Evolutionary conservation across 768 basidiomycete genomes (phyloP), one percentile per base, ranked within the genome.

Genomic region (Cyclocybe aegerita): DNA sequence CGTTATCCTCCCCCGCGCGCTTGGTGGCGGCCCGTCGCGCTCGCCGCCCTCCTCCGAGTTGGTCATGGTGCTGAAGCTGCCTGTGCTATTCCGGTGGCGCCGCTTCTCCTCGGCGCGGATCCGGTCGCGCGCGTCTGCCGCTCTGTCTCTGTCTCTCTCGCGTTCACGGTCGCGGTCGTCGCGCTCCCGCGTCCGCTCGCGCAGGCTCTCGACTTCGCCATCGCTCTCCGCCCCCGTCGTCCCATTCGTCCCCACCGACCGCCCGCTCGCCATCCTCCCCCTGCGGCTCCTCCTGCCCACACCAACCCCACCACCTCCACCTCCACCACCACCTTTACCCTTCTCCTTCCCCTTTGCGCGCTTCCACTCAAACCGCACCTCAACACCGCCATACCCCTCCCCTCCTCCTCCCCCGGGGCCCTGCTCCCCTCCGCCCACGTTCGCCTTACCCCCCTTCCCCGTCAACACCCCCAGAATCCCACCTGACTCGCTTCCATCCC

Each of bases 361-460:
- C 59, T 78, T 79, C 91, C 91, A 93, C 67, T 92, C 90, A 63
- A 93, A 86, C 40, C 83, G 69, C 14, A 93, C 81, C 59, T 92
- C 88, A 1, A 90, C 78, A 17, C 72, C 74, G 0, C 70, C 73
- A 36, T 71, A 67, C 11, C 64, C 35, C 9, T 23, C 23, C 23
- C 23, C 23, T 23, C 2, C 23, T 4, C 23, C 23, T 55, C 17
- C 12, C 43, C 43, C 14, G 51, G 50, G 3, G 54, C 55, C 9
- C 47, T 57, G 46, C 41, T 38, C n/a, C 45, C 46, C 11, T 39
- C 39, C 5, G 15, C 50, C 23, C 2, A 23, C 23, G 23, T 4
- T 23, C 23, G 23, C 23, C 23, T 23, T 23, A 38, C 48, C 56
- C 10, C 52, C 48, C 43, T 39, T 57, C n/a, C 60, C 55, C 34